Evolutionary conservation across 75 land plant genomes (phyloP), one percentile per base, ranked within the genome.

Genomic region (Cupressus sempervirens): DNA sequence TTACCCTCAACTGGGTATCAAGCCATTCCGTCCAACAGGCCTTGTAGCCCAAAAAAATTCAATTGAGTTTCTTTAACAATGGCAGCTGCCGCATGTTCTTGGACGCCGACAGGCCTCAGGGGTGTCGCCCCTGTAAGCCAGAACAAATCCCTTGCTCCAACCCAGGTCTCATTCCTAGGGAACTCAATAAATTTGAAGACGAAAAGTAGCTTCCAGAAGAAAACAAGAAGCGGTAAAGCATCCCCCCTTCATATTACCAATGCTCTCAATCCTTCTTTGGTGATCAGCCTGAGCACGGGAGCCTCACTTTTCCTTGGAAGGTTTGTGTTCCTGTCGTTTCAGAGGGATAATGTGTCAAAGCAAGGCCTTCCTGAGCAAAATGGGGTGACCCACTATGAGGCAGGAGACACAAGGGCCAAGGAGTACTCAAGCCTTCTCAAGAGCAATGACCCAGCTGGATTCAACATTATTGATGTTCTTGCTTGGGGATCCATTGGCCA

Each of bases 401-500:
- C 98, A 12, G 99, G 99, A 7, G 99, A 98, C 87, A 65, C 81
- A 40, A 62, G 99, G 7, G 99, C 99, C 74, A 89, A 91, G 84
- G 99, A 98, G 90, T 96, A 90, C 73, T 86, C 87, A 2, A 88
- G 92, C 77, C 67, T 98, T 18, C 87, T 98, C 70, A 93, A 98
- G 87, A 94, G 94, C 70, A 96, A 96, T 81, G 99, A 98, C 83
- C 99, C 99, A 10, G 98, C 98, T 7, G 99, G 99, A 41, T 98
- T 98, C 84, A 98, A 96, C 90, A 88, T 98, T 81, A 95, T 98
- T 29, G 99, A 98, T 83, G 98, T 98, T 16, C 94, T 98, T 12
- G 95, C 97, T 10, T 98, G 99, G 99, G 99, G 98, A 7, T 95
- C 99, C 80, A 91, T 98, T 40, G 99, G 99, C 38, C 99, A 98